A percentile compares a stretch with the other conserved stretches of the same genome.
These are phyloP conservation scores for Fusarium sp. DNA, from an alignment of 2,329 filamentous ascomycete genomes.

Conservation along the genomic window DNA sequence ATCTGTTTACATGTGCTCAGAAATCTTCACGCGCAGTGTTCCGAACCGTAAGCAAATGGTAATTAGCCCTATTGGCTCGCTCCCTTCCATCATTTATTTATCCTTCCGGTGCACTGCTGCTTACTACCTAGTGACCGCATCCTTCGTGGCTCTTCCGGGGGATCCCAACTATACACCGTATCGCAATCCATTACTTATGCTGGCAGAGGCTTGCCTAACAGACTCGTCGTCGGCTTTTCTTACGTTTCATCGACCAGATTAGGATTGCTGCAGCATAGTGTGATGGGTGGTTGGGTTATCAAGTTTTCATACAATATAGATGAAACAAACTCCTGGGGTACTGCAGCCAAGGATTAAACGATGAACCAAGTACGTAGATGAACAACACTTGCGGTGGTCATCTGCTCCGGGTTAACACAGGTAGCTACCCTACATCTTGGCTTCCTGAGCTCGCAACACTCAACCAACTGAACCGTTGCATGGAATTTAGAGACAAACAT, in stretches of 20 bases:
- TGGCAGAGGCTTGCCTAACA: no score
- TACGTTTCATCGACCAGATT: background rate
- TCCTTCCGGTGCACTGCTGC: background rate
- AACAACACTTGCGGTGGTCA: background rate
- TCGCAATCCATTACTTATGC: background rate
- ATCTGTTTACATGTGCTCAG: background rate
- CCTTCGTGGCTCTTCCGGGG: background rate
- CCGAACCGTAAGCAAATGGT: background rate
- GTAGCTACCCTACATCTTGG: background rate
- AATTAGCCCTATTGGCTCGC: background rate
- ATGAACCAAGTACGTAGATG: background rate
- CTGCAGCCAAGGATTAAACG: background rate
- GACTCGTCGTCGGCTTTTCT: background rate
- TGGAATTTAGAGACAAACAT: background rate
- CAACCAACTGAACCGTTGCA: background rate
- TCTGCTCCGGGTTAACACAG: background rate
- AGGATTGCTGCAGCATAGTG: background rate
- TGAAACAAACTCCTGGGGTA: background rate
- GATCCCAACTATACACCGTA: background rate
- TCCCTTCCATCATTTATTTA: background rate
- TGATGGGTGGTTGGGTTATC: background rate
- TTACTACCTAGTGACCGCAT: background rate
- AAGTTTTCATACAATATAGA: background rate
- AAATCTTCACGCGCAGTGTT: background rate
- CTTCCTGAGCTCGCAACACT: background rate